Evolutionary conservation across 116 monocot genomes (phyloP).

Genomic region (Papilionanthe hybrid): DNA sequence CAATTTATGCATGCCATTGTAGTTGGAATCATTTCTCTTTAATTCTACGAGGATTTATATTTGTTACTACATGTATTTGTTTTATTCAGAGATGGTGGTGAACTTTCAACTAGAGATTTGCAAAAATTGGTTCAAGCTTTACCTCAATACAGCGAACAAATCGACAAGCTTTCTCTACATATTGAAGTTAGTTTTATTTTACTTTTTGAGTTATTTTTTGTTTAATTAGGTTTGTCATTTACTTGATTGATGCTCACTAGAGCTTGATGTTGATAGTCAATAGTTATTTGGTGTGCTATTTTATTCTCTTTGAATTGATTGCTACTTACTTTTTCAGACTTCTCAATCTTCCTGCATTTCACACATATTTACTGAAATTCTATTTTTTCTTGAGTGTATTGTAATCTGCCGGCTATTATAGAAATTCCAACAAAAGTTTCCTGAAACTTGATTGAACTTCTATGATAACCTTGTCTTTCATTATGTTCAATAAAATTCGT

Average conservation of each 20-base stretch:
- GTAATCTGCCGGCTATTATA: background rate
- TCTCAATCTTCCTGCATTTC: background rate
- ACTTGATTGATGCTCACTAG: background rate
- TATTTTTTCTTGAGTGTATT: background rate
- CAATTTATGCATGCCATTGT: background rate
- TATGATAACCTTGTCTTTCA: no score
- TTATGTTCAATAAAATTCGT: no score
- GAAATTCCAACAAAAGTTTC: background rate
- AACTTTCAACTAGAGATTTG: constrained; percentile 79
- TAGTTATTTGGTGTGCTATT: background rate
- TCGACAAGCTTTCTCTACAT: constrained; percentile 85
- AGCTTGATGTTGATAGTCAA: background rate
- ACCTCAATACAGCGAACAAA: constrained; percentile 82
- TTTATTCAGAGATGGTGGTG: constrained; percentile 48
- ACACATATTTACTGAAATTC: background rate
- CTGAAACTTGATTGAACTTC: no score
- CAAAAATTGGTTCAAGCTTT: constrained; percentile 90
- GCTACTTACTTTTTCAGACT: background rate
- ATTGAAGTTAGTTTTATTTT: constrained; percentile 52
- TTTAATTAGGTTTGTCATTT: background rate
- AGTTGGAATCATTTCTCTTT: background rate
- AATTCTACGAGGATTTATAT: background rate
- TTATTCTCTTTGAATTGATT: background rate
- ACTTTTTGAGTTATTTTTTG: background rate
- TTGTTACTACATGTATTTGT: background rate